Evolutionary conservation across 1,284 basidiomycete genomes (phyloP).

Genomic region (Phaffia rhodozyma): DNA sequence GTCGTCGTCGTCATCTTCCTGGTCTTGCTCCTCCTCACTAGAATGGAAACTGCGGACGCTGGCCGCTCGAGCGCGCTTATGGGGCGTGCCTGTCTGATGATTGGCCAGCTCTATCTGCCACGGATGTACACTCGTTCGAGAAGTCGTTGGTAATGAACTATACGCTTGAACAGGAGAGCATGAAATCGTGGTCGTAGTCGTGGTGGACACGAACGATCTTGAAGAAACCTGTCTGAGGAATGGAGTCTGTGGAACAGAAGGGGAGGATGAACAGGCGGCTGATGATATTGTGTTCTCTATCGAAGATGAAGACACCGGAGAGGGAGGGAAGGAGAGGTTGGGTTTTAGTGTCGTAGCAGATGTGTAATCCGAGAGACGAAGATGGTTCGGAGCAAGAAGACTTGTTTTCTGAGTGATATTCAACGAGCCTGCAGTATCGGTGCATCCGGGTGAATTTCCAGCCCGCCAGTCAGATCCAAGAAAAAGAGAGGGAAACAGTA

Average conservation of each 20-base stretch:
- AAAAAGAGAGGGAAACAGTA: not conserved
- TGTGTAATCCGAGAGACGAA: not conserved
- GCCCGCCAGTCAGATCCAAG: not conserved
- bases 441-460: too few species aligned
- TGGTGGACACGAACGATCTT: not conserved
- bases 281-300: too few species aligned
- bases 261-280: not conserved
- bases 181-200: not conserved
- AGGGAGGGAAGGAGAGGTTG: not conserved
- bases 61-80: not conserved
- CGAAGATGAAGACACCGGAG: not conserved
- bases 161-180: not conserved
- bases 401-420: too few species aligned
- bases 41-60: not conserved
- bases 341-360: not conserved
- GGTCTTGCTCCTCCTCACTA: not conserved
- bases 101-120: not conserved
- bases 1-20: not conserved
- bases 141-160: not conserved
- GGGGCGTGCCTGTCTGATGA: not conserved
- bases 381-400: too few species aligned
- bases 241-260: constrained; percentile 2
- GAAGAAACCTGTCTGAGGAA: not conserved
- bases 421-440: too few species aligned
- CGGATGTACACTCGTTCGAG: not conserved